Evolutionary conservation across 148 eudicot genomes (phyloP), one percentile per base, ranked within the genome.

Genomic region (Arctostaphylos glauca): DNA sequence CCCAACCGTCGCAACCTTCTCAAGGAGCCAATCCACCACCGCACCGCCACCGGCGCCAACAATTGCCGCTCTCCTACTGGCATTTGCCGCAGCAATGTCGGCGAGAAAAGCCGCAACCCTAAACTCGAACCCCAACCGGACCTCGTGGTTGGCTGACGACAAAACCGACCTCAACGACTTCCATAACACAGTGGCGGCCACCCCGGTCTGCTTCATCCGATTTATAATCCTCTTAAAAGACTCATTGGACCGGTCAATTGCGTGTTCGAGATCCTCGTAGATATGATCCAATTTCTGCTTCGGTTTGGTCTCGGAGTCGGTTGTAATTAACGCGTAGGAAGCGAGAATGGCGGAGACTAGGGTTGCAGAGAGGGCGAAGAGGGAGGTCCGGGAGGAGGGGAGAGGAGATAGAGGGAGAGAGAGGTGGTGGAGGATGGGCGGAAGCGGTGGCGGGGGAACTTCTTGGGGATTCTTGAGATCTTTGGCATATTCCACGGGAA

Each of bases 51-150:
- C 99, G 0, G 99, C 99, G 7, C 86, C 89, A 3, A 96, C 98
- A 83, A 96, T 85, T 41, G 99, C 99, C 48, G 87, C 83, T 81
- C 99, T 91, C 79, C 99, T 70, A 0, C 86, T 82, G 1, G 92
- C 94, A 74, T 92, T 94, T 0, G 97, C 98, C 3, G 99, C 98
- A 5, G 94, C 95, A 82, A 96, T 96, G 79, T 96, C 99, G 7
- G 99, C 99, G 21, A 96, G 79, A 44, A 96, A 87, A 18, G 99
- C 90, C 44, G 99, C 98, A n/a, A 96, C 99, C 74, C 97, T 81
- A 46, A 90, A 90, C 88, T 94, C 98, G 66, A 96, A 96, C 68
- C 98, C 99, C 0, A 89, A 88, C 86, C 98, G 78, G 9, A 96
- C 99, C 87, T 89, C 98, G 31, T 92, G 87, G 66, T 92, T 94